These are phyloP conservation scores for Colletotrichum chrysophilum DNA, from an alignment of 2,329 filamentous ascomycete genomes.

Conservation along the genomic window DNA sequence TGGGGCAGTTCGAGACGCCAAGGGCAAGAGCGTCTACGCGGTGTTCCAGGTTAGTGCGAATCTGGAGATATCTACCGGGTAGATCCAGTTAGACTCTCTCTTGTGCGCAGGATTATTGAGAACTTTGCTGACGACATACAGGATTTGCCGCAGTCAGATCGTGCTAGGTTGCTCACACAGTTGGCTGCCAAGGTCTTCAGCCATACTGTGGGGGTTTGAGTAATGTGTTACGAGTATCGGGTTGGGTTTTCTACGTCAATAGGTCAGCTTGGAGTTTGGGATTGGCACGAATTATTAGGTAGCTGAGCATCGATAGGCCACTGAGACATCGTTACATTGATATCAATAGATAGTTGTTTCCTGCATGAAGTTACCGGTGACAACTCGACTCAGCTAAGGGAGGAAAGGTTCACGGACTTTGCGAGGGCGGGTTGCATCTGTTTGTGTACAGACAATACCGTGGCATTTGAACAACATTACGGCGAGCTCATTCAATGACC, in stretches of 20 bases:
- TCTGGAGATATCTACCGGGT: conserved; percentile 14
- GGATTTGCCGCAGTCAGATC: conserved; percentile 84
- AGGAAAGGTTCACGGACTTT: neutral
- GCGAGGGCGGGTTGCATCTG: neutral
- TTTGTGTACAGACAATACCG: neutral
- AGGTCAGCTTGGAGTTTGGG: conserved; percentile 18
- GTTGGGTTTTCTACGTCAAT: neutral
- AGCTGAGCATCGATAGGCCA: neutral
- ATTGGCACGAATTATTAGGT: neutral
- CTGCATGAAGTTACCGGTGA: neutral
- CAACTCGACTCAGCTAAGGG: too few species aligned
- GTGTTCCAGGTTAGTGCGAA: conserved; percentile 70
- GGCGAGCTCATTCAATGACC: neutral
- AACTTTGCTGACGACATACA: conserved; percentile 34
- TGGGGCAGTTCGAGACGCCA: conserved; percentile 87
- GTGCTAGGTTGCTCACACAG: conserved; percentile 80
- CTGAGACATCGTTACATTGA: neutral
- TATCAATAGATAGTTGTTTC: conserved; percentile 6
- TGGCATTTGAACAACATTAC: neutral
- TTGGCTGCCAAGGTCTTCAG: conserved; percentile 87
- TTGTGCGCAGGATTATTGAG: neutral
- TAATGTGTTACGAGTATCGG: neutral
- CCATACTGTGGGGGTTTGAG: conserved; percentile 68
- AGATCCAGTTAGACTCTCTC: conserved; percentile 9
- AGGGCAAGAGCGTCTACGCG: conserved; percentile 92